Evolutionary conservation across 345 rosid species (phyloP), one percentile per base, ranked within the genome.

Genomic region (Hibiscus syriacus): DNA sequence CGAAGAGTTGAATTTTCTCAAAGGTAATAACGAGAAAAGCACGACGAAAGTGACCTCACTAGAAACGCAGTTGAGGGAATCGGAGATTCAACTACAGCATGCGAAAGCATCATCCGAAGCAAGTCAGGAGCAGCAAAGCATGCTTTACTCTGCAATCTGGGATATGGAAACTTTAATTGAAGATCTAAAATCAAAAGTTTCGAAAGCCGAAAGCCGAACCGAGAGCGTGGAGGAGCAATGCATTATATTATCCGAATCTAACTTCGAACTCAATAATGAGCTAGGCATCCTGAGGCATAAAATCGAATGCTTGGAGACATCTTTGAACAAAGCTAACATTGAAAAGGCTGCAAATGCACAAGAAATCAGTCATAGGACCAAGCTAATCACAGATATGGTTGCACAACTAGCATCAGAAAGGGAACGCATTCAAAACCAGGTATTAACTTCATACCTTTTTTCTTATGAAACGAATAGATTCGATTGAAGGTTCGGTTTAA

Each of bases 141-240:
- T 87, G 98, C 66, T 93, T 72, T 93, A 93, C 70, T 75, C 96
- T 64, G 97, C 98, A 56, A 93, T 90, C 69, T 93, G 97, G 98
- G 98, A 90, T 75, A 93, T 93, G 98, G 98, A 93, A 76, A 90
- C 90, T 2, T 80, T 93, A 62, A 90, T 93, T 43, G 96, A 89
- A 71, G 98, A 93, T 76, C 79, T 90, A 50, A 90, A 89, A 57
- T 90, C 96, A 9, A 93, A 93, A 79, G 96, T 86, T 43, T 80
- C 92, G 13, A 90, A 78, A 81, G 94, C 96, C 27, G 98, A 93
- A 76, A 85, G 79, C 74, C 84, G 79, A 72, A 80, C 75, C 4
- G 92, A 86, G 73, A 70, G 65, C 30, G 82, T 72, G 17, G 98
- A 93, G 81, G 98, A 89, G 72, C 88, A 83, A 69, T 88, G 94